These are phyloP conservation scores for Cystobasidium sp. DNA, from an alignment of 1,284 basidiomycete genomes.

Conservation along the genomic window DNA sequence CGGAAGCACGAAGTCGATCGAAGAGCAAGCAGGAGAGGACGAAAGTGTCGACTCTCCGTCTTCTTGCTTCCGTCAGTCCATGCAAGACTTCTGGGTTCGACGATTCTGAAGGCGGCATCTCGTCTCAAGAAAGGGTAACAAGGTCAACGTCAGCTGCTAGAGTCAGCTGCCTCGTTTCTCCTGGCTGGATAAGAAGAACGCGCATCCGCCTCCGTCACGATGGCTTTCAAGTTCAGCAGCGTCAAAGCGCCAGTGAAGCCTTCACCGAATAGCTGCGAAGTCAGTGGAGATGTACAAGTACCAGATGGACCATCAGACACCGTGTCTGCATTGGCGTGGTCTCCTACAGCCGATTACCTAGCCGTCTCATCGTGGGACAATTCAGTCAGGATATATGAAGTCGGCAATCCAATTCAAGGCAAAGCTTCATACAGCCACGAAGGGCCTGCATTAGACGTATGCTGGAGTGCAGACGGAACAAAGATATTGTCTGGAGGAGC, in stretches of 20 bases:
- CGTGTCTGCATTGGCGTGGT: slow-evolving; percentile 71
- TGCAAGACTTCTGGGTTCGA: no score
- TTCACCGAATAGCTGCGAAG: slow-evolving; percentile 10
- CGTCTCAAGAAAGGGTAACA: neutral
- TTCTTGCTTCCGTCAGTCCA: no score
- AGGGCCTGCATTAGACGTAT: slow-evolving; percentile 77
- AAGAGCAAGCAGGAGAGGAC: neutral
- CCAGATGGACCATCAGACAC: slow-evolving; percentile 71
- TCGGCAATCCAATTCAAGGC: slow-evolving; percentile 66
- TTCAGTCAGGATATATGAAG: slow-evolving; percentile 65
- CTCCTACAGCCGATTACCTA: slow-evolving; percentile 69
- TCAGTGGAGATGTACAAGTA: slow-evolving; percentile 32
- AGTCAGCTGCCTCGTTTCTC: neutral
- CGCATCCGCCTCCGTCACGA: neutral
- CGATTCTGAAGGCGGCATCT: neutral
- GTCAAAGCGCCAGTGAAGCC: slow-evolving; percentile 20
- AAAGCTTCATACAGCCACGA: slow-evolving; percentile 84
- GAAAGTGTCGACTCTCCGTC: neutral
- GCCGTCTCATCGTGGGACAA: slow-evolving; percentile 63
- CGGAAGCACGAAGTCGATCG: slow-evolving; percentile 1
- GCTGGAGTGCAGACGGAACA: slow-evolving; percentile 80
- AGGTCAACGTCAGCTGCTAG: neutral
- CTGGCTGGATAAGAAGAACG: neutral
- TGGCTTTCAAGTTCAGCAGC: slow-evolving; percentile 9
- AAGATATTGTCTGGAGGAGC: slow-evolving; percentile 82